A percentile compares a stretch with the other conserved stretches of the same genome.
phyloP scores from a whole-genome alignment of 23 red algal genomes.

The Pyropia yezoensis region DNA sequence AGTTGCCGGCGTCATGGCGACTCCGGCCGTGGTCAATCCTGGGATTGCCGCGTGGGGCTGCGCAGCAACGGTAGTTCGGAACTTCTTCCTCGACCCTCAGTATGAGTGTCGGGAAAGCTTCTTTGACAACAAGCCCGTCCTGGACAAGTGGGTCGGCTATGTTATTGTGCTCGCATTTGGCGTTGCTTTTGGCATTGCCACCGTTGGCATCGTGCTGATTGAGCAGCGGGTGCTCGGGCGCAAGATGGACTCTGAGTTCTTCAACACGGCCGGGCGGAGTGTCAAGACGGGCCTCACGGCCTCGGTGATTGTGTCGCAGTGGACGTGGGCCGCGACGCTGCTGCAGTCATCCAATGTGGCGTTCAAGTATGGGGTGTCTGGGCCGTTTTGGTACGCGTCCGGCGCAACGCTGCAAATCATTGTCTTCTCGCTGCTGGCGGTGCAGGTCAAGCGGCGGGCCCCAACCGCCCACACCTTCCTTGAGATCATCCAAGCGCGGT shows the following conservation, averaged over 20 bases:
- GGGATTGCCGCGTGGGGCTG: too few relatives aligned
- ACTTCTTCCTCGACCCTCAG: conserved; percentile 44
- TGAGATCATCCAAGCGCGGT: conserved; percentile 61
- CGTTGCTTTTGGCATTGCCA: conserved; percentile 38
- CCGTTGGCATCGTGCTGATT: conserved; percentile 43
- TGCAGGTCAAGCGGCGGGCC: conserved; percentile 58
- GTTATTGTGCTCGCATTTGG: conserved; percentile 64
- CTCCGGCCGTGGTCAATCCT: too few relatives aligned
- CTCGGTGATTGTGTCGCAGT: conserved; percentile 71
- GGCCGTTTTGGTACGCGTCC: conserved; percentile 79
- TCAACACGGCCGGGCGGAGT: conserved; percentile 77
- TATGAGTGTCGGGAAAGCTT: conserved; percentile 34
- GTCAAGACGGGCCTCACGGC: conserved; percentile 71
- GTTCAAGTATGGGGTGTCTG: conserved; percentile 39
- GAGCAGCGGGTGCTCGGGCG: conserved; percentile 24
- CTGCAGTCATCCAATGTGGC: conserved; percentile 67
- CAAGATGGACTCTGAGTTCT: conserved; percentile 57
- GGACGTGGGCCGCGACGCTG: conserved; percentile 79
- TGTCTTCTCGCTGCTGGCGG: conserved; percentile 58
- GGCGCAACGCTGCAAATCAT: conserved; percentile 73
- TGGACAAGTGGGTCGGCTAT: conserved; percentile 8
- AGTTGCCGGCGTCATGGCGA: too few relatives aligned
- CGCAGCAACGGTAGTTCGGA: conserved; percentile 3
- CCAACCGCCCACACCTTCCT: conserved; percentile 62
- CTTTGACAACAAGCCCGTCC: conserved; percentile 1